Evolutionary conservation across 2,329 filamentous ascomycete species (phyloP), one percentile per base, ranked within the genome.

Genomic region (Aspergillus sojae): DNA sequence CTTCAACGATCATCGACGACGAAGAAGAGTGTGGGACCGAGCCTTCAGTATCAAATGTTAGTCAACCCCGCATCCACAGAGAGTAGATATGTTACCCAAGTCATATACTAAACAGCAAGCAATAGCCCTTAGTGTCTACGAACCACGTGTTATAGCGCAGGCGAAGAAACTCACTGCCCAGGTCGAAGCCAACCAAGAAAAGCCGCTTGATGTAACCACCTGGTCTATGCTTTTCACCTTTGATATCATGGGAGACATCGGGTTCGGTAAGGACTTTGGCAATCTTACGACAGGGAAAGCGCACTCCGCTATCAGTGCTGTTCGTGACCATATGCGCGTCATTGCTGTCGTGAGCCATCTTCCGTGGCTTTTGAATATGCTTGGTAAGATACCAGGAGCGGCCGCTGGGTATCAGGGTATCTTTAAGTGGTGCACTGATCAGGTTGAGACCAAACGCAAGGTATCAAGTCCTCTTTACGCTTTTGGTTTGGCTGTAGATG

Each of bases 231-330:
- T 77, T 53, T 74, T 75, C 58, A 74, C 62, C 57, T 79, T 79
- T 50, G 79, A 80, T 21, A 71, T 81, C 16, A 80, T 81, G 79
- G 79, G 77, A 3, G 76, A 81, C 46, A 65, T 81, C 54, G 79
- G 75, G 3, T 81, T 81, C 52, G 77, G 76, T 0, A 72, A 74
- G 34, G 68, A 71, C 5, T 81, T 79, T 48, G 67, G 75, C 21
- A 77, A 77, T 72, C 67, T 81, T 34, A 66, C 34, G 2, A 58
- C 58, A 0, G 65, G 61, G 5, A 48, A 36, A 45, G 62, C 62
- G 19, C 64, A 69, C 50, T 61, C 58, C 11, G 68, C 62, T 5
- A 69, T 72, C 34, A 62, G 62, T 45, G 60, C 55, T 23, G 21
- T 70, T 5, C 63, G 67, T 53, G 60, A 67, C 46, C 59, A 65